phyloP scores from a whole-genome alignment of 352 stramenopile genomes.

The Globisporangium middletonii region DNA sequence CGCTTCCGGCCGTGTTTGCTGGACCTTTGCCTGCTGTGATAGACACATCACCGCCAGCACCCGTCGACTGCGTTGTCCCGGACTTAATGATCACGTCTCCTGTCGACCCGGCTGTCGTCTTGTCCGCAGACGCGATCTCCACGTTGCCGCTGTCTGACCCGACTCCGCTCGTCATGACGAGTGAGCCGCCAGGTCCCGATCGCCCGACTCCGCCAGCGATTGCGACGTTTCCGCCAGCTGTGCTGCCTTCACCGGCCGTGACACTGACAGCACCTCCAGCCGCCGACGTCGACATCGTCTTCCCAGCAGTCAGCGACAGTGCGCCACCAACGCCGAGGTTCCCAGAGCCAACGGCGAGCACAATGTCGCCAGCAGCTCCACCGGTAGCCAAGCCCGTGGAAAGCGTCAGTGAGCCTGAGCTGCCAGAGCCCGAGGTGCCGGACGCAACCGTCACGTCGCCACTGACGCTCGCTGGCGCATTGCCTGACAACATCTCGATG shows the following conservation, averaged over 20 bases:
- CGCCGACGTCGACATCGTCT: conserved; percentile 15
- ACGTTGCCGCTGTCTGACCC: conserved; percentile 30
- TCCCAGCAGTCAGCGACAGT: conserved; percentile 29
- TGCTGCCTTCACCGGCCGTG: conserved; percentile 25
- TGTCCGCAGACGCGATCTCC: conserved; percentile 23
- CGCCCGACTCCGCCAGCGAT: conserved; percentile 5
- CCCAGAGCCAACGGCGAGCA: conserved; percentile 33
- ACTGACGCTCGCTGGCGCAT: conserved; percentile 33
- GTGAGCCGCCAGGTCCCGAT: conserved; percentile 23
- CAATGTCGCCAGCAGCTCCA: conserved; percentile 40
- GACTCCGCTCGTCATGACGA: conserved; percentile 29
- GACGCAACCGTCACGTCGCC: conserved; percentile 37
- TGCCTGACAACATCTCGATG: conserved; percentile 31
- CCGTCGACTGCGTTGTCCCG: conserved; percentile 17
- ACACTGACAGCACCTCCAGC: conserved; percentile 23
- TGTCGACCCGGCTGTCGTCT: conserved; percentile 23
- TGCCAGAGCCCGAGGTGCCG: conserved; percentile 36
- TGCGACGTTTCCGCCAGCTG: conserved; percentile 20
- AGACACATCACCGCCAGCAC: conserved; percentile 26
- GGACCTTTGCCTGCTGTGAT: conserved; percentile 25
- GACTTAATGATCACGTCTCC: conserved; percentile 24
- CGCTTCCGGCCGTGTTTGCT: conserved; percentile 19
- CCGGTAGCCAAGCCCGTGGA: conserved; percentile 36
- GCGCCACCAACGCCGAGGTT: conserved; percentile 32
- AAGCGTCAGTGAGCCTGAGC: conserved; percentile 36